phyloP scores from a whole-genome alignment of 2,329 filamentous ascomycete species.

The Colletotrichum ledebouriae region DNA sequence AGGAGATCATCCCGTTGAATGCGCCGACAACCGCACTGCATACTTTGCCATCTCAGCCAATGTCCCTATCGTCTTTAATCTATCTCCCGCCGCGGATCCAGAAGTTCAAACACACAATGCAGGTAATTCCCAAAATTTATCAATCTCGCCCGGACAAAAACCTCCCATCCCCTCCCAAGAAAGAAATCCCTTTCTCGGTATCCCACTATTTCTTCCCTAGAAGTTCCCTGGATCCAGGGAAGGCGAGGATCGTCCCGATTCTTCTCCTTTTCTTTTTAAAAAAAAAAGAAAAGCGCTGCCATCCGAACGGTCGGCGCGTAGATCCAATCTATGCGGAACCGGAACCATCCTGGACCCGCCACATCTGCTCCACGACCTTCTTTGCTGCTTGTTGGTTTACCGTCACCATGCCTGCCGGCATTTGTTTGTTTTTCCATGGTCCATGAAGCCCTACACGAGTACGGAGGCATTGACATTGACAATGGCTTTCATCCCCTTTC shows the following conservation, averaged over 20 bases:
- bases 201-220: not conserved
- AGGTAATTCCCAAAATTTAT: not conserved
- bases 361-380: constrained; percentile 4
- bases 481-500: not conserved
- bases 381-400: not conserved
- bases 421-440: not conserved
- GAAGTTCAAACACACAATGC: not conserved
- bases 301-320: constrained; percentile 33
- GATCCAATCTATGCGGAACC: constrained; percentile 36
- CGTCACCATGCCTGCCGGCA: not conserved
- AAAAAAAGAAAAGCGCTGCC: constrained; percentile 10
- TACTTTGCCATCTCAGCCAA: constrained; percentile 18
- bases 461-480: not conserved
- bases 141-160: constrained; percentile 5
- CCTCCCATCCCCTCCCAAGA: constrained; percentile 2
- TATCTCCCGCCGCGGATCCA: not conserved
- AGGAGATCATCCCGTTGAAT: constrained; percentile 1
- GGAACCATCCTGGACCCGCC: constrained; percentile 2
- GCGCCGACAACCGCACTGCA: constrained; percentile 6
- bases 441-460: not conserved
- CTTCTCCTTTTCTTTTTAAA: no score
- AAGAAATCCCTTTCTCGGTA: not conserved
- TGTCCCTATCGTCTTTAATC: not conserved
- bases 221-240: constrained; percentile 11
- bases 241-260: no score